Evolutionary conservation across 2,329 filamentous ascomycete species (phyloP), one percentile per base, ranked within the genome.

Genomic region (Fusarium setosum): DNA sequence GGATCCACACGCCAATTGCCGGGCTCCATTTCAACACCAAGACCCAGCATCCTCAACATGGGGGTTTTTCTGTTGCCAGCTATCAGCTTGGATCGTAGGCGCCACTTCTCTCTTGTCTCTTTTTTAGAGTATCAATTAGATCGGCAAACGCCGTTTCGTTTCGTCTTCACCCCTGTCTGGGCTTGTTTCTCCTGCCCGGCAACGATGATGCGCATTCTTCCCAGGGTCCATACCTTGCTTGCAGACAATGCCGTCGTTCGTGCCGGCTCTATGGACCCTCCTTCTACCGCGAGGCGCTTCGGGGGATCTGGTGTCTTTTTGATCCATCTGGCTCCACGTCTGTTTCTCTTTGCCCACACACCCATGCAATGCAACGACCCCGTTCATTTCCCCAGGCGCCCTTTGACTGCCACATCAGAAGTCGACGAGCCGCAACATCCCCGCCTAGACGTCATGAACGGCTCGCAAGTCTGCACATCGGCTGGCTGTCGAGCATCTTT

Each of bases 301-400:
- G n/a, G n/a, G n/a, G n/a, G n/a, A n/a, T n/a, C 26, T 37, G 59
- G 58, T 59, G 58, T 59, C 60, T 66, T 48, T 66, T 41, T 20
- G 32, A 23, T 24, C 38, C 41, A 47, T 24, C 24, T 42, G 24
- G 35, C 24, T 40, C 42, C 47, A 38, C 52, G 26, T 55, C 21
- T 48, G 18, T 24, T 24, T 23, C 29, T 13, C 24, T 12, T 12
- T 29, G 26, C 26, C 26, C 49, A 20, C 23, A 26, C 65, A 65
- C 56, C 26, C 45, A 70, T 71, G 68, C 68, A 66, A 69, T 72
- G 70, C 68, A 68, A 18, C 38, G 56, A 70, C 68, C 70, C 70
- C 67, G 62, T 72, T 63, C 69, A 71, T 71, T 72, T 72, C 66
- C 67, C 59, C 65, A 68, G 65, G 61, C 65, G 65, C 65, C 40